These are phyloP conservation scores for Psilocybe mexicana DNA, from an alignment of 1,284 basidiomycete species.

Conservation along the genomic window DNA sequence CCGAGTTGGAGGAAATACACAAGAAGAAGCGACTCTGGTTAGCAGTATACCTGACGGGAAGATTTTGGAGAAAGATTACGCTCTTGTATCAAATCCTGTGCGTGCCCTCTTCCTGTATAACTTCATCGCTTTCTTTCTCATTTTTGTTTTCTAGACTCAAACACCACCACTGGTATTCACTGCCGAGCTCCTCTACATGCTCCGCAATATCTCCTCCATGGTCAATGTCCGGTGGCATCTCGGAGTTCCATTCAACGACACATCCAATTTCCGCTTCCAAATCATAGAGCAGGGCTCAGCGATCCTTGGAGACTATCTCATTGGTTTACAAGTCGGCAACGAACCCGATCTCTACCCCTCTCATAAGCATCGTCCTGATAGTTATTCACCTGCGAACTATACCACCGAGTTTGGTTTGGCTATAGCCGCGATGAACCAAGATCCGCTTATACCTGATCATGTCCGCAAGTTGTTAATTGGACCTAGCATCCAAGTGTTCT, in stretches of 20 bases:
- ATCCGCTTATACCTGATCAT: slow-evolving; percentile 35
- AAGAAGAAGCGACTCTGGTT: slow-evolving; percentile 59
- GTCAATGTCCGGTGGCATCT: slow-evolving; percentile 63
- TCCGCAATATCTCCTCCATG: slow-evolving; percentile 52
- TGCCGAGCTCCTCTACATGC: slow-evolving; percentile 42
- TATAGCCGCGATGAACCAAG: slow-evolving; percentile 35
- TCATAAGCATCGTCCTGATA: background rate
- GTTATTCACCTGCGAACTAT: slow-evolving; percentile 26
- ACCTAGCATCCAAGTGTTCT: slow-evolving; percentile 56
- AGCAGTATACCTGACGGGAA: slow-evolving; percentile 41
- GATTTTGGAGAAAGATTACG: slow-evolving; percentile 48
- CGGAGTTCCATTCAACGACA: slow-evolving; percentile 57
- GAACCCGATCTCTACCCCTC: slow-evolving; percentile 45
- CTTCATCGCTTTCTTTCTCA: slow-evolving; percentile 12
- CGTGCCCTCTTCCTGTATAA: background rate
- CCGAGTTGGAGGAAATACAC: slow-evolving; percentile 75
- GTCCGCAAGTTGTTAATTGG: slow-evolving; percentile 37
- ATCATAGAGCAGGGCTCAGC: slow-evolving; percentile 47
- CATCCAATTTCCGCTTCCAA: slow-evolving; percentile 47
- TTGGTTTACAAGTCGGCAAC: slow-evolving; percentile 66
- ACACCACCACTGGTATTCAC: slow-evolving; percentile 64
- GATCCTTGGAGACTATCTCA: slow-evolving; percentile 59
- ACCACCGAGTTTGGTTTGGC: slow-evolving; percentile 34
- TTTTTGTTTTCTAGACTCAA: slow-evolving; percentile 52
- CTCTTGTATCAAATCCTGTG: slow-evolving; percentile 42